phyloP scores from a whole-genome alignment of 2,329 filamentous ascomycete genomes.

The Aspergillus sp. region DNA sequence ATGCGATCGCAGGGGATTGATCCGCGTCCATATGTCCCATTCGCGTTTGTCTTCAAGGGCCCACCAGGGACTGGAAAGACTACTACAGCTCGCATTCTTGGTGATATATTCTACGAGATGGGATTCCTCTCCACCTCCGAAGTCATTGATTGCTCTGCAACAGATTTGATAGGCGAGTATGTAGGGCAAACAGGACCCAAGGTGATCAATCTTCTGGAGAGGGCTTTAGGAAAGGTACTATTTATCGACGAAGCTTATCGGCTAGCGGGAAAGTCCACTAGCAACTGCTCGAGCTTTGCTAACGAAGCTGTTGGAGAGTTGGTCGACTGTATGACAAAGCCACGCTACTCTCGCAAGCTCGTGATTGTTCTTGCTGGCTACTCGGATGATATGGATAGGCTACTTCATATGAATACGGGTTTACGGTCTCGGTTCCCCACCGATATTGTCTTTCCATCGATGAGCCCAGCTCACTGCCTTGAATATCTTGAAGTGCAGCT shows the following conservation, averaged over 20 bases:
- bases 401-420: background rate
- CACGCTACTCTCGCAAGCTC: background rate
- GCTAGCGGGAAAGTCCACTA: slow-evolving; percentile 49
- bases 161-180: slow-evolving; percentile 67
- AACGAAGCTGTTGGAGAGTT: slow-evolving; percentile 36
- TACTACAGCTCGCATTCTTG: slow-evolving; percentile 68
- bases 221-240: slow-evolving; percentile 63
- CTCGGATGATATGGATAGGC: background rate
- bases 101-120: slow-evolving; percentile 71
- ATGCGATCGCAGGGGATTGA: background rate
- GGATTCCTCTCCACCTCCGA: slow-evolving; percentile 63
- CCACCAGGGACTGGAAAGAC: slow-evolving; percentile 66
- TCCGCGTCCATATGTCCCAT: background rate
- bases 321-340: slow-evolving; percentile 11
- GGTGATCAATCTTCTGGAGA: slow-evolving; percentile 59
- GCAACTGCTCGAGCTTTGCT: background rate
- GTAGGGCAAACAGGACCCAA: slow-evolving; percentile 69
- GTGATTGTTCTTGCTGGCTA: slow-evolving; percentile 5
- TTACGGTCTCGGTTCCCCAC: background rate
- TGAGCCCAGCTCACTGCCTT: background rate
- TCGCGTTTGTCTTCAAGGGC: slow-evolving; percentile 11
- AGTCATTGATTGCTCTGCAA: slow-evolving; percentile 66
- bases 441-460: background rate
- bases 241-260: slow-evolving; percentile 72
- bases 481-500: background rate